Conservation (phyloP, 306 rosid genomes). For the Vigna angularis region DNA sequence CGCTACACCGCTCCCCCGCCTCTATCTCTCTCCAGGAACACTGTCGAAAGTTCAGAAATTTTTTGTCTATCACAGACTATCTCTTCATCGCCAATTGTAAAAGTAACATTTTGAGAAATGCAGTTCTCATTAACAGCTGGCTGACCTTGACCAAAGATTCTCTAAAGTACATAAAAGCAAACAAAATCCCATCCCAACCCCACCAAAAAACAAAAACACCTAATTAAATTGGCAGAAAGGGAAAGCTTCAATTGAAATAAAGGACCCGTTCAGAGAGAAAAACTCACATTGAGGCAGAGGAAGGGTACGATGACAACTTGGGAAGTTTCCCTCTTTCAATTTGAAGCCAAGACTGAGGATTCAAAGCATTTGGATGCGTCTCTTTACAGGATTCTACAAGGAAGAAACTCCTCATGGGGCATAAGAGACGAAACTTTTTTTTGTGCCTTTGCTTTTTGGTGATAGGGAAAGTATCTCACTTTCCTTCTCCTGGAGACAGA, state of each 20-base stretch:
- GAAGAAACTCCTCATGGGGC: conserved; percentile 93
- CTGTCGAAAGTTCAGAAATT: conserved; percentile 78
- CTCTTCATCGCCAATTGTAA: conserved; percentile 71
- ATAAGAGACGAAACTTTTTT: no score
- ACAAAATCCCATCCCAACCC: conserved; percentile 28
- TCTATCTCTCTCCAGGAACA: no score
- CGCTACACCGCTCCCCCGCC: no score
- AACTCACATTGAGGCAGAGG: conserved; percentile 83
- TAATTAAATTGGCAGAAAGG: conserved; percentile 14
- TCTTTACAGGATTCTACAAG: conserved; percentile 83
- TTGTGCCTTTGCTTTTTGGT: no score
- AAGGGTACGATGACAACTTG: conserved; percentile 66
- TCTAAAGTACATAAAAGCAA: conserved; percentile 54
- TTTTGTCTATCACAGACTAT: conserved; percentile 82
- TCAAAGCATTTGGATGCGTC: conserved; percentile 72
- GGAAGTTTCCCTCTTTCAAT: conserved; percentile 91
- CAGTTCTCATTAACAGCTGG: conserved; percentile 68
- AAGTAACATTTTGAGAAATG: conserved; percentile 56
- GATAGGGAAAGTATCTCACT: no score
- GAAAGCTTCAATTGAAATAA: conserved; percentile 5
- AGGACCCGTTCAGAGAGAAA: conserved; percentile 10
- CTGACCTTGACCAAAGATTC: conserved; percentile 90
- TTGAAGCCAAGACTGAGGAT: conserved; percentile 89
- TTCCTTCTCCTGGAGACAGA: no score
- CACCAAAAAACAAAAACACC: neutral